A percentile compares a stretch with the other conserved stretches of the same genome.
Conservation (phyloP, 2,329 filamentous ascomycete species). For the Cladosporium halotolerans region DNA sequence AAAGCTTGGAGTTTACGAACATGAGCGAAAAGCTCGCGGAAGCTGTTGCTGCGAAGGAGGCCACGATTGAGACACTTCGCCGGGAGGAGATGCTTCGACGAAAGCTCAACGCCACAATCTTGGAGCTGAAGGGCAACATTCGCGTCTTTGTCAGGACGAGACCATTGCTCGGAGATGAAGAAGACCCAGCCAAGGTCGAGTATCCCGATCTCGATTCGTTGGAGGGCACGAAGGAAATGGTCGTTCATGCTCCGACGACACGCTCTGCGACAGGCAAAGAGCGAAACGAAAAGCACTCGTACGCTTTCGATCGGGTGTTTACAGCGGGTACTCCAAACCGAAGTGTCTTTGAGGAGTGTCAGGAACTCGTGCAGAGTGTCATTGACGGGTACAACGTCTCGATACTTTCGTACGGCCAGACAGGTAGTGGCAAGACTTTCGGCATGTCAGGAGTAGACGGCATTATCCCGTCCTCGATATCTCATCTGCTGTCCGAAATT, state of each 20-base stretch:
- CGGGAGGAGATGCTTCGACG: constrained; percentile 86
- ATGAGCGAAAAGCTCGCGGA: constrained; percentile 77
- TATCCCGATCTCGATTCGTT: constrained; percentile 64
- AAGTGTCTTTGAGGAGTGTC: constrained; percentile 92
- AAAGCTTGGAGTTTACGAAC: constrained; percentile 76
- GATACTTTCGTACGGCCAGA: constrained; percentile 98
- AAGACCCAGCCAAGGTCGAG: constrained; percentile 64
- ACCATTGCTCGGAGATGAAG: constrained; percentile 59
- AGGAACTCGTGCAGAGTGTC: constrained; percentile 91
- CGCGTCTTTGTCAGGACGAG: constrained; percentile 95
- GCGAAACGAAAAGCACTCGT: constrained; percentile 72
- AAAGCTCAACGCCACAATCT: constrained; percentile 93
- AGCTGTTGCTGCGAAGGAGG: constrained; percentile 62
- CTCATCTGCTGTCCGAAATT: constrained; percentile 89
- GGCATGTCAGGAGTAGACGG: constrained; percentile 90
- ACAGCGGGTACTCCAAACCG: constrained; percentile 68
- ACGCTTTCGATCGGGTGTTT: constrained; percentile 92
- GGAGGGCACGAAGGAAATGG: constrained; percentile 81
- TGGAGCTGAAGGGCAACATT: constrained; percentile 97
- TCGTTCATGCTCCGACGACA: constrained; percentile 75
- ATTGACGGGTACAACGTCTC: constrained; percentile 97
- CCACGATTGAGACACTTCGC: constrained; percentile 73
- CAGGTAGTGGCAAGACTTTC: constrained; percentile 90
- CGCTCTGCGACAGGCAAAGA: constrained; percentile 72
- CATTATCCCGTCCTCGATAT: constrained; percentile 90